Evolutionary conservation across 371 early-diverging fungal species (phyloP).

Genomic region (Mucor indicus): DNA sequence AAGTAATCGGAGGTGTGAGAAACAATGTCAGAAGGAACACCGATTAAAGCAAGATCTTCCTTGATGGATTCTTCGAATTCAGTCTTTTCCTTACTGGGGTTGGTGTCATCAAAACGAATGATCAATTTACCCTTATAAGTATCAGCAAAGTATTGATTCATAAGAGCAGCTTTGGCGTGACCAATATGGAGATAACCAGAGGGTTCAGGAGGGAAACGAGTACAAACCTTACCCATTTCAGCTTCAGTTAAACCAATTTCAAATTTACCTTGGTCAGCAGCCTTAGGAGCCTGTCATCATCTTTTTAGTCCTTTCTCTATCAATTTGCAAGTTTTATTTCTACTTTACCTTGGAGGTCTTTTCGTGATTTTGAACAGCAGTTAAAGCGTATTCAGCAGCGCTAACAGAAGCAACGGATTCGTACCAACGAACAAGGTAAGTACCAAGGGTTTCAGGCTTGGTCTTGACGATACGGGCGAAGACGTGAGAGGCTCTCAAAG

Average conservation of each 20-base stretch:
- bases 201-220: constrained; percentile 99
- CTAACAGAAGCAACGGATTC: constrained; percentile 66
- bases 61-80: constrained; percentile 95
- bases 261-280: constrained; percentile 88
- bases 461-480: constrained; percentile 80
- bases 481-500: constrained; percentile 76
- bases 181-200: constrained; percentile 99
- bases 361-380: constrained; percentile 45
- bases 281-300: constrained; percentile 24
- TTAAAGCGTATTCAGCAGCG: constrained; percentile 53
- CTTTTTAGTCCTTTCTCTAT: neutral
- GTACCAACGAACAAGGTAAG: constrained; percentile 85
- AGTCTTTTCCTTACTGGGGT: constrained; percentile 96
- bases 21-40: constrained; percentile 77
- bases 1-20: constrained; percentile 98
- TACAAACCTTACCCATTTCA: constrained; percentile 86
- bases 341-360: constrained; percentile 39
- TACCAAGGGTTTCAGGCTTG: constrained; percentile 65
- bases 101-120: constrained; percentile 99
- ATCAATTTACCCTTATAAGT: constrained; percentile 92
- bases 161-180: constrained; percentile 98
- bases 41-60: constrained; percentile 89
- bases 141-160: constrained; percentile 98
- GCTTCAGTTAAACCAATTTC: constrained; percentile 87
- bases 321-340: neutral